Percentiles rank a stretch among this genome's conserved stretches.
phyloP scores from a whole-genome alignment of 768 basidiomycete species.

The Amyloporia xantha region DNA sequence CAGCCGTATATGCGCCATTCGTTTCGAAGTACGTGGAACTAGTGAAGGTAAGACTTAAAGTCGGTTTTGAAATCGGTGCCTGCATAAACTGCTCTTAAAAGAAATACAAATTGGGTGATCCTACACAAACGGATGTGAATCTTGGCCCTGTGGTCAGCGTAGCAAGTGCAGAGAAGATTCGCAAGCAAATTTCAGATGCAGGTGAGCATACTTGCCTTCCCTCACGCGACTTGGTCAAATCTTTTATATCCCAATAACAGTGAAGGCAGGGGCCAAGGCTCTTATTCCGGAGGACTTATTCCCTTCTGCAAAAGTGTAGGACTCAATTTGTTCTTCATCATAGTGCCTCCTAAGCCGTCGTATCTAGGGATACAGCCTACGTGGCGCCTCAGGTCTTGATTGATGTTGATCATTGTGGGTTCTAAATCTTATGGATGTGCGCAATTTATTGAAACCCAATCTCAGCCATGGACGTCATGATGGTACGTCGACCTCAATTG shows the following conservation, averaged over 20 bases:
- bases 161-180: slow-evolving; percentile 77
- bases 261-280: slow-evolving; percentile 71
- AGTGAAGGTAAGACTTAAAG: slow-evolving; percentile 52
- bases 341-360: background rate
- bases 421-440: too few relatives aligned
- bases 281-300: slow-evolving; percentile 67
- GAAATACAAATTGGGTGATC: slow-evolving; percentile 85
- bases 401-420: slow-evolving; percentile 82
- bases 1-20: slow-evolving; percentile 73
- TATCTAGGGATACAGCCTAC: slow-evolving; percentile 68
- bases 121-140: slow-evolving; percentile 63
- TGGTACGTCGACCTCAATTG: slow-evolving; percentile 32
- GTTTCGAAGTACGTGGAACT: slow-evolving; percentile 65
- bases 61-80: background rate
- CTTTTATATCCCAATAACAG: slow-evolving; percentile 26
- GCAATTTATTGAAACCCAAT: too few relatives aligned
- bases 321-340: slow-evolving; percentile 1
- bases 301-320: slow-evolving; percentile 61
- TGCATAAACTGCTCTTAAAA: too few relatives aligned
- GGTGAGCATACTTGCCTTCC: slow-evolving; percentile 35
- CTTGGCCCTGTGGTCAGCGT: slow-evolving; percentile 92
- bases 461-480: slow-evolving; percentile 90
- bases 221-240: background rate
- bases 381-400: slow-evolving; percentile 90
- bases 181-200: slow-evolving; percentile 83